A percentile compares a stretch with the other conserved stretches of the same genome.
Conservation (phyloP, 148 eudicot genomes). For the Vaccinium darrowii region DNA sequence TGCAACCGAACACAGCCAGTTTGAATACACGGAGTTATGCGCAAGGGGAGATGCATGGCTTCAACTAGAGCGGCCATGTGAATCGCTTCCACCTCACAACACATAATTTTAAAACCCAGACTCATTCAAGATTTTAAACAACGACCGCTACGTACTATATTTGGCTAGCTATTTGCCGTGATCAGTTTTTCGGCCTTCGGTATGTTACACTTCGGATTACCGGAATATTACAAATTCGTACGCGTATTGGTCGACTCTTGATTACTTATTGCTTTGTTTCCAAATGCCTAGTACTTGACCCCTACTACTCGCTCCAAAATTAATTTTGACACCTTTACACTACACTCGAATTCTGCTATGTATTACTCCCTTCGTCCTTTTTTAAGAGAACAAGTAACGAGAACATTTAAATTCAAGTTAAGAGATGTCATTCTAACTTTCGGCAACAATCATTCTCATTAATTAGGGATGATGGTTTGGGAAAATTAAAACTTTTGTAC, state of each 20-base stretch:
- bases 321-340: not conserved
- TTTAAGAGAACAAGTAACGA: too few species aligned
- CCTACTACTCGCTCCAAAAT: not conserved
- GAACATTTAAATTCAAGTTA: too few species aligned
- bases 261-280: too few species aligned
- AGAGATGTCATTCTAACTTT: too few species aligned
- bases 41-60: conserved; percentile 1
- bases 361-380: too few species aligned
- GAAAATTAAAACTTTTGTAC: too few species aligned
- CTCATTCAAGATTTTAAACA: not conserved
- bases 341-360: not conserved
- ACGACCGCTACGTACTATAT: not conserved
- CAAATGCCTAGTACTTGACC: too few species aligned
- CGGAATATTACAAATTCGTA: not conserved
- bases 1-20: too few species aligned
- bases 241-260: not conserved
- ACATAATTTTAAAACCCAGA: not conserved
- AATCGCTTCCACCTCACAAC: not conserved
- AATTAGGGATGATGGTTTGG: too few species aligned
- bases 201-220: too few species aligned
- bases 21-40: not conserved
- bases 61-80: not conserved
- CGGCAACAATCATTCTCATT: too few species aligned
- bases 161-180: too few species aligned
- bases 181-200: not conserved